A percentile compares a stretch with the other conserved stretches of the same genome.
These are phyloP conservation scores for Ogataea minuta DNA, from an alignment of 805 yeast genomes.

Conservation along the genomic window DNA sequence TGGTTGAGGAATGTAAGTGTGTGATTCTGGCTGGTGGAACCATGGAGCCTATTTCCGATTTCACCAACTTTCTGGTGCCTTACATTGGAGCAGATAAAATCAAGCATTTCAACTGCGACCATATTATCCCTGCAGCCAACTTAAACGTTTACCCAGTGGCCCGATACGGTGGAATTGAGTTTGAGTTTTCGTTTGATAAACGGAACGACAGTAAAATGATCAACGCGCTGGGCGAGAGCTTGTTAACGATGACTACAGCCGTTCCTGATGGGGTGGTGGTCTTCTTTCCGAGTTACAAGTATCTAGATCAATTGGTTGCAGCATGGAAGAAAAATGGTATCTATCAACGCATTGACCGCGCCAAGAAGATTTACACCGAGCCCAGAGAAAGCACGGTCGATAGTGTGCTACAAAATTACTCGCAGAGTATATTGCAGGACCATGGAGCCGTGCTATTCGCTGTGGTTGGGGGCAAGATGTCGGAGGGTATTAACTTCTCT, in stretches of 20 bases:
- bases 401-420: slow-evolving; percentile 49
- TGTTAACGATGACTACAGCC: slow-evolving; percentile 40
- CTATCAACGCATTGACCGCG: slow-evolving; percentile 34
- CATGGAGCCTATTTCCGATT: slow-evolving; percentile 85
- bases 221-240: slow-evolving; percentile 45
- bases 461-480: slow-evolving; percentile 89
- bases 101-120: slow-evolving; percentile 70
- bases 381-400: slow-evolving; percentile 45
- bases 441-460: slow-evolving; percentile 71
- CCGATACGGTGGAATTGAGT: slow-evolving; percentile 25
- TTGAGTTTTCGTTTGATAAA: slow-evolving; percentile 69
- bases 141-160: slow-evolving; percentile 57
- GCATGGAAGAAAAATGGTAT: slow-evolving; percentile 48
- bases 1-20: slow-evolving; percentile 64
- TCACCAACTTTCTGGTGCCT: slow-evolving; percentile 64
- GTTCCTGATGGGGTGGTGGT: slow-evolving; percentile 78
- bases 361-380: slow-evolving; percentile 58
- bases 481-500: slow-evolving; percentile 91
- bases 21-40: slow-evolving; percentile 92
- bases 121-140: slow-evolving; percentile 72
- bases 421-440: slow-evolving; percentile 37
- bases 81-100: slow-evolving; percentile 42
- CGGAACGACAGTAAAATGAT: slow-evolving; percentile 50
- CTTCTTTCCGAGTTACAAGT: slow-evolving; percentile 83
- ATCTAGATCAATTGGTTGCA: slow-evolving; percentile 49